Conservation (phyloP, 2,329 filamentous ascomycete species). For the Whalleya microplaca region DNA sequence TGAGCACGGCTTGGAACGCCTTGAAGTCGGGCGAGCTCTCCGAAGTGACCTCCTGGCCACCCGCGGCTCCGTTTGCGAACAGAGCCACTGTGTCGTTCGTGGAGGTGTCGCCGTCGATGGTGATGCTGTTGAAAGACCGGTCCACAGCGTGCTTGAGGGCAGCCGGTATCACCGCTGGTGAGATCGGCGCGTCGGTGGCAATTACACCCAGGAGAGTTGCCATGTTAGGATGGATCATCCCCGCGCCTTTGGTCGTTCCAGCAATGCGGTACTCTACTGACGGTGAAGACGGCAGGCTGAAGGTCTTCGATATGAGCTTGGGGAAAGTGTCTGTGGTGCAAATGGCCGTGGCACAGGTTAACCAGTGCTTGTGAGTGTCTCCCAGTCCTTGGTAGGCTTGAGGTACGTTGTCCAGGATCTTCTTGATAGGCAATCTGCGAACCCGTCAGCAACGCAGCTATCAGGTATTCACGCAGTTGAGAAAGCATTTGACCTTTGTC, state of each 20-base stretch:
- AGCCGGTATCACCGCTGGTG: slow-evolving; percentile 65
- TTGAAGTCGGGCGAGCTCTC: slow-evolving; percentile 63
- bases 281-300: slow-evolving; percentile 80
- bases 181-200: slow-evolving; percentile 86
- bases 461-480: not conserved
- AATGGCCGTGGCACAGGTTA: slow-evolving; percentile 84
- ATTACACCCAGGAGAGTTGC: slow-evolving; percentile 90
- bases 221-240: slow-evolving; percentile 99
- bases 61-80: slow-evolving; percentile 92
- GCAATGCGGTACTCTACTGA: slow-evolving; percentile 79
- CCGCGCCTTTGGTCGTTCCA: slow-evolving; percentile 96
- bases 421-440: slow-evolving; percentile 81
- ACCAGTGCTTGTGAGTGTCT: slow-evolving; percentile 81
- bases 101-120: slow-evolving; percentile 94
- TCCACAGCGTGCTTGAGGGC: slow-evolving; percentile 77
- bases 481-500: slow-evolving; percentile 68
- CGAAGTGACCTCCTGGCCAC: slow-evolving; percentile 65
- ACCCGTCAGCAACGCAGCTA: slow-evolving; percentile 20
- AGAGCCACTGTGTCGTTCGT: slow-evolving; percentile 96
- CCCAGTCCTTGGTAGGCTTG: slow-evolving; percentile 73
- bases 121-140: slow-evolving; percentile 94
- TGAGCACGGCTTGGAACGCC: slow-evolving; percentile 73
- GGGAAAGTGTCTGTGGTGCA: slow-evolving; percentile 99
- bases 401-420: slow-evolving; percentile 84
- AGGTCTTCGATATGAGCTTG: slow-evolving; percentile 85